Percentiles rank a stretch among this genome's conserved stretches.
Evolutionary conservation across 1,139 yeast species (phyloP).

Genomic region (Zygoascus meyerae): DNA sequence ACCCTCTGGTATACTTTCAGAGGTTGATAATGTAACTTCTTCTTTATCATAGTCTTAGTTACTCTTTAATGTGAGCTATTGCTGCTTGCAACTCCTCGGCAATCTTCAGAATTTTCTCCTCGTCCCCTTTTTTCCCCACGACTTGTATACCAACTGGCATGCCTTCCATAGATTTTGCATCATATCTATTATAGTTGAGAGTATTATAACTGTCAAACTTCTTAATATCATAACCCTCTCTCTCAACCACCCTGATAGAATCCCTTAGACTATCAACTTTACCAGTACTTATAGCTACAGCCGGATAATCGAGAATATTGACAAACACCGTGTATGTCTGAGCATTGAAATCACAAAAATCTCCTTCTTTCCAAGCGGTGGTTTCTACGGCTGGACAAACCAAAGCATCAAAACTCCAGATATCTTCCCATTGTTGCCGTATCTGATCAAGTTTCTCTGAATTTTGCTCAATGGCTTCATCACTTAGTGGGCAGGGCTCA

Average conservation of each 20-base stretch:
- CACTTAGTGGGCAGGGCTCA: constrained; percentile 25
- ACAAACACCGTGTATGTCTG: constrained; percentile 38
- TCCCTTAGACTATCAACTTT: constrained; percentile 37
- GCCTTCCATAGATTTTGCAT: constrained; percentile 4
- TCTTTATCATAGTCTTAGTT: too few species aligned
- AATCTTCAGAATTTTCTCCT: constrained; percentile 4
- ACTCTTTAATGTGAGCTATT: neutral
- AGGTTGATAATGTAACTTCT: too few species aligned
- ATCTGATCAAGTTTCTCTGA: constrained; percentile 24
- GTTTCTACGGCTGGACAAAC: constrained; percentile 9
- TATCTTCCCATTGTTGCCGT: constrained; percentile 33
- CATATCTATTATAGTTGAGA: constrained; percentile 1
- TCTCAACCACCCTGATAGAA: constrained; percentile 26
- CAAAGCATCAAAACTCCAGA: constrained; percentile 38
- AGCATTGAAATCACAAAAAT: constrained; percentile 1
- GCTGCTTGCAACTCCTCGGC: constrained; percentile 1
- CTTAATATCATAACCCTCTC: constrained; percentile 1
- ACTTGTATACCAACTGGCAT: constrained; percentile 11
- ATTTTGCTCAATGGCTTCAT: constrained; percentile 30
- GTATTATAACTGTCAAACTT: constrained; percentile 3
- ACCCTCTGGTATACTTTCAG: too few species aligned
- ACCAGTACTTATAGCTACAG: constrained; percentile 49
- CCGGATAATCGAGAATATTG: constrained; percentile 49
- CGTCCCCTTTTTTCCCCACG: constrained; percentile 6
- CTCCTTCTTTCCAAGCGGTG: constrained; percentile 1